phyloP scores from a whole-genome alignment of 2,329 filamentous ascomycete genomes.

The Myriosclerotinia duriaeana region DNA sequence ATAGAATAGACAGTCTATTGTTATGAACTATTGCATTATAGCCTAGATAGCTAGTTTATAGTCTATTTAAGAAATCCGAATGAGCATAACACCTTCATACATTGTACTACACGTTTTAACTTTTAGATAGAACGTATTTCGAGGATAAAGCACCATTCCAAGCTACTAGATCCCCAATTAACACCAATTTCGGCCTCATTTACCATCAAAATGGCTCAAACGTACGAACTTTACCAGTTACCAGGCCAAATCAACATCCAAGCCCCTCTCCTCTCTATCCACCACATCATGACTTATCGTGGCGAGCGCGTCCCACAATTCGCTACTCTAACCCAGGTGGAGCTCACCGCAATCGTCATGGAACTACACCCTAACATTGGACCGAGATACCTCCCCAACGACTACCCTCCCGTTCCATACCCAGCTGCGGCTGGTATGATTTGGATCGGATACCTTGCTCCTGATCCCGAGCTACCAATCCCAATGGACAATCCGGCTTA shows the following conservation, averaged over 20 bases:
- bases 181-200: fast-evolving
- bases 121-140: background rate
- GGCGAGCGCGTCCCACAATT: background rate
- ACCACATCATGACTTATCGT: background rate
- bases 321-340: background rate
- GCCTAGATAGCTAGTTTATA: fast-evolving
- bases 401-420: background rate
- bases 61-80: background rate
- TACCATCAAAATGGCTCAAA: background rate
- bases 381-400: background rate
- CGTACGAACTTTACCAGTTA: background rate
- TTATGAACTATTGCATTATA: fast-evolving
- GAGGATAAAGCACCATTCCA: too few relatives aligned
- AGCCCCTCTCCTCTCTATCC: background rate
- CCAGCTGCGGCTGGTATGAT: background rate
- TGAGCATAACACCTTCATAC: background rate
- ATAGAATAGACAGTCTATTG: background rate
- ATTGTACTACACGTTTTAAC: fast-evolving
- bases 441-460: constrained; percentile 6
- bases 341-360: background rate
- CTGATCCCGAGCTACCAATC: background rate
- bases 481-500: background rate
- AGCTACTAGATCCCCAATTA: fast-evolving
- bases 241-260: background rate
- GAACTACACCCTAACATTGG: background rate